A percentile compares a stretch with the other conserved stretches of the same genome.
These are phyloP conservation scores for Fusarium verrucosum DNA, from an alignment of 2,329 filamentous ascomycete species.

Conservation along the genomic window DNA sequence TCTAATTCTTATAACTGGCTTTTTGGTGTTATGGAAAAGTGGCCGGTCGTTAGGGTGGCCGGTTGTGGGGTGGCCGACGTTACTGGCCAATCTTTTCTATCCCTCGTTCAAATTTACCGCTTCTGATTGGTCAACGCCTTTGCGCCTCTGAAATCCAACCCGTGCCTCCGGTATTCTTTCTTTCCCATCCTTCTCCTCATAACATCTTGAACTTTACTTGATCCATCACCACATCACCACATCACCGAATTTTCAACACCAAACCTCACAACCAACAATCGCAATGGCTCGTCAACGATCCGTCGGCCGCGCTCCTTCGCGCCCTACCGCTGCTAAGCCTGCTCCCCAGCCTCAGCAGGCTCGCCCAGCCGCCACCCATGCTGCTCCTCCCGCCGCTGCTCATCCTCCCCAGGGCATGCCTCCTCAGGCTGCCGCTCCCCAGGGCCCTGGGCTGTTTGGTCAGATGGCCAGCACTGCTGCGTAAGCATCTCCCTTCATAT, in stretches of 20 bases:
- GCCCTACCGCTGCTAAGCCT: slow-evolving; percentile 69
- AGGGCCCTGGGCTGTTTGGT: slow-evolving; percentile 87
- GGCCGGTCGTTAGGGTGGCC: too few relatives aligned
- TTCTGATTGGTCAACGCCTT: slow-evolving; percentile 44
- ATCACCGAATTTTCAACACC: slow-evolving; percentile 13
- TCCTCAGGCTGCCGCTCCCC: slow-evolving; percentile 55
- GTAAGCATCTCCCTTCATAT: slow-evolving; percentile 71
- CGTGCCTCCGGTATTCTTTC: slow-evolving; percentile 42
- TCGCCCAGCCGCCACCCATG: slow-evolving; percentile 76
- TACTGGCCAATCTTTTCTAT: slow-evolving; percentile 34
- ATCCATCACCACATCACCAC: neutral
- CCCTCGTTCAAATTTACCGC: slow-evolving; percentile 38
- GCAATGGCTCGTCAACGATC: slow-evolving; percentile 82
- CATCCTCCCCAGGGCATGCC: slow-evolving; percentile 31
- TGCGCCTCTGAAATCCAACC: slow-evolving; percentile 40
- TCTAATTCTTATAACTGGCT: too few relatives aligned
- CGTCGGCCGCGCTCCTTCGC: slow-evolving; percentile 70
- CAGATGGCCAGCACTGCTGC: slow-evolving; percentile 98
- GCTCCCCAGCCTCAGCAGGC: slow-evolving; percentile 72
- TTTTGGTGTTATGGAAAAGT: too few relatives aligned
- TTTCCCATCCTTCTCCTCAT: slow-evolving; percentile 41
- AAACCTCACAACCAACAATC: slow-evolving; percentile 15
- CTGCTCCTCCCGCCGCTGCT: slow-evolving; percentile 59
- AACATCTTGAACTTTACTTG: slow-evolving; percentile 15
- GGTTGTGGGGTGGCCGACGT: too few relatives aligned